Conservation (phyloP, 2,329 filamentous ascomycete species). For the Colletotrichum sp. region DNA sequence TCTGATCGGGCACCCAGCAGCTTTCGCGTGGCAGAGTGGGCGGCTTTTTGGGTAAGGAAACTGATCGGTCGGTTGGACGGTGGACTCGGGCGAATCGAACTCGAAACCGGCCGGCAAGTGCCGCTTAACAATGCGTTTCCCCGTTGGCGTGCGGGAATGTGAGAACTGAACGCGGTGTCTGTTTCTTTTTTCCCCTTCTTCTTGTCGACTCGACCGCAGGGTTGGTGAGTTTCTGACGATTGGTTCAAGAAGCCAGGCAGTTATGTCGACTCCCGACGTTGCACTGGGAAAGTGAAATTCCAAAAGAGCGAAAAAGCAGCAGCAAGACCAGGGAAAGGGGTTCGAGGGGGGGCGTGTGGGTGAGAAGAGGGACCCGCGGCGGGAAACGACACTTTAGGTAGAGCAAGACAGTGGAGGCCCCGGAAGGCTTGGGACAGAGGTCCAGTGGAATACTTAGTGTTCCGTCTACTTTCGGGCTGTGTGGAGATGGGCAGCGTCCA, state of each 20-base stretch:
- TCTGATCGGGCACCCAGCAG: constrained; percentile 1
- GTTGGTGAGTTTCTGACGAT: not conserved
- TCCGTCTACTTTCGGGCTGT: not conserved
- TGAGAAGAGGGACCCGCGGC: not conserved
- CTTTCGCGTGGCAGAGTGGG: not conserved
- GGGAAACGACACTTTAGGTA: constrained; percentile 10
- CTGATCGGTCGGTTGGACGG: not conserved
- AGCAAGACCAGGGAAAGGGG: constrained; percentile 15
- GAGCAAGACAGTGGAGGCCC: constrained; percentile 8
- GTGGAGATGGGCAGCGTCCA: constrained; percentile 9
- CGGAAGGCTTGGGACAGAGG: constrained; percentile 16
- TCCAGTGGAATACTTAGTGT: not conserved
- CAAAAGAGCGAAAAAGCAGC: not conserved
- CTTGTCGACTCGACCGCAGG: not conserved
- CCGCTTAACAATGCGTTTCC: constrained; percentile 12
- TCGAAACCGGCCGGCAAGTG: constrained; percentile 16
- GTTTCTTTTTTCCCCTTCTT: not conserved
- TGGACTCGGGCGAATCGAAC: constrained; percentile 11
- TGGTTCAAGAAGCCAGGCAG: not conserved
- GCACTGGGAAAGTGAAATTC: not conserved
- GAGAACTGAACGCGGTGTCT: not conserved
- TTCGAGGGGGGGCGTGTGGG: not conserved
- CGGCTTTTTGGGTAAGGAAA: not conserved
- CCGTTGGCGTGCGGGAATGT: not conserved
- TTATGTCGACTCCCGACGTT: constrained; percentile 9